phyloP scores from a whole-genome alignment of 1,284 basidiomycete genomes.

The Tetrapyrgos nigripes region DNA sequence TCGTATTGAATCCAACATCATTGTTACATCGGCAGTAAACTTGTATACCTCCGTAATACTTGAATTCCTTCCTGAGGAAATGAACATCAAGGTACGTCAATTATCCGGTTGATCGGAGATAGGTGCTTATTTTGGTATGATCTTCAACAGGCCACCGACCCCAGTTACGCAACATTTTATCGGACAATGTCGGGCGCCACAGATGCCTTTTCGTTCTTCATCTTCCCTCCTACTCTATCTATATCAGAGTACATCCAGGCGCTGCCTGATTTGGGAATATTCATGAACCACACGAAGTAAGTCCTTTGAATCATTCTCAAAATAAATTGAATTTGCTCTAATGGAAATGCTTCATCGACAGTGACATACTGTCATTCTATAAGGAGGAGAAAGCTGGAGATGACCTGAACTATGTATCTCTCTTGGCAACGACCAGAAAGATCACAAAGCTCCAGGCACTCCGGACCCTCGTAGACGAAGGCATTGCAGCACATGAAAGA shows the following conservation, averaged over 20 bases:
- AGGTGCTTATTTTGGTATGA: background rate
- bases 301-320: background rate
- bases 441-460: background rate
- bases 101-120: background rate
- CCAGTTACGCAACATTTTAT: background rate
- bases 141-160: background rate
- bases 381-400: conserved; percentile 1
- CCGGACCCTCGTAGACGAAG: background rate
- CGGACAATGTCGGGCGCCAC: background rate
- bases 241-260: background rate
- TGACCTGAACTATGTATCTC: background rate
- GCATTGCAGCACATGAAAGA: background rate
- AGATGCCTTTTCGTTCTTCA: background rate
- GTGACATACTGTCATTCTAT: conserved; percentile 4
- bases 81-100: background rate
- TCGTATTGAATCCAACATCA: background rate
- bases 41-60: background rate
- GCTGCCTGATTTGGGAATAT: background rate
- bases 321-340: background rate
- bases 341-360: background rate
- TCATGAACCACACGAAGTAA: background rate
- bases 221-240: background rate
- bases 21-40: background rate
- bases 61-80: background rate
- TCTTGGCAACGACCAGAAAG: background rate